Conservation (phyloP, 164 flowering plant genomes). For the Liriodendron chinense region DNA sequence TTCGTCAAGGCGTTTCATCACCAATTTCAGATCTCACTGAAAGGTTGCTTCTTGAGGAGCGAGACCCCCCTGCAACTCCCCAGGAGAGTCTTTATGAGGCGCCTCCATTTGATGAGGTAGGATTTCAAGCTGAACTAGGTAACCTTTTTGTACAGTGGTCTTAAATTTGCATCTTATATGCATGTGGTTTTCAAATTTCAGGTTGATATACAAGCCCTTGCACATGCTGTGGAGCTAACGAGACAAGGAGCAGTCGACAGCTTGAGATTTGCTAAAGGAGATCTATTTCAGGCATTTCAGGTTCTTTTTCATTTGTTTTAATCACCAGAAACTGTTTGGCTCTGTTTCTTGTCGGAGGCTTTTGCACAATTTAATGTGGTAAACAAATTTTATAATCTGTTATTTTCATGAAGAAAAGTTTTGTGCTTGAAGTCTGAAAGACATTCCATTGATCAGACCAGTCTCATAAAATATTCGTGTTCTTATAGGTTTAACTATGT, state of each 20-base stretch:
- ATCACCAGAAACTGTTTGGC: background rate
- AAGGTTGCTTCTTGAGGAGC: slow-evolving; percentile 89
- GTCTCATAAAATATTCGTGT: background rate
- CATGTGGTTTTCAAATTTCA: slow-evolving; percentile 23
- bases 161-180: background rate
- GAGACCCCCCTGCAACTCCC: slow-evolving; percentile 76
- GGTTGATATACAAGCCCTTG: slow-evolving; percentile 99
- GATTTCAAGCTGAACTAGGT: slow-evolving; percentile 7
- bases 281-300: slow-evolving; percentile 89
- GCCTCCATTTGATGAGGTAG: slow-evolving; percentile 97
- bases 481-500: background rate
- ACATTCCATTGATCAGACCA: background rate
- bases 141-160: background rate
- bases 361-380: background rate
- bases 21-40: slow-evolving; percentile 88
- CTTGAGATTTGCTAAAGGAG: slow-evolving; percentile 87
- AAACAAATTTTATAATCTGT: background rate
- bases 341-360: background rate
- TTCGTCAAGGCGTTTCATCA: slow-evolving; percentile 76
- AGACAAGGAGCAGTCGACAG: slow-evolving; percentile 97
- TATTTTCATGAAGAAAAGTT: background rate
- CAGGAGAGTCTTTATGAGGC: slow-evolving; percentile 72
- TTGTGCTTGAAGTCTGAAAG: background rate
- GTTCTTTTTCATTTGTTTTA: slow-evolving; percentile 26
- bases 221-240: slow-evolving; percentile 98